Evolutionary conservation across 2,329 filamentous ascomycete species (phyloP), one percentile per base, ranked within the genome.

Genomic region (Aspergillus unguis): DNA sequence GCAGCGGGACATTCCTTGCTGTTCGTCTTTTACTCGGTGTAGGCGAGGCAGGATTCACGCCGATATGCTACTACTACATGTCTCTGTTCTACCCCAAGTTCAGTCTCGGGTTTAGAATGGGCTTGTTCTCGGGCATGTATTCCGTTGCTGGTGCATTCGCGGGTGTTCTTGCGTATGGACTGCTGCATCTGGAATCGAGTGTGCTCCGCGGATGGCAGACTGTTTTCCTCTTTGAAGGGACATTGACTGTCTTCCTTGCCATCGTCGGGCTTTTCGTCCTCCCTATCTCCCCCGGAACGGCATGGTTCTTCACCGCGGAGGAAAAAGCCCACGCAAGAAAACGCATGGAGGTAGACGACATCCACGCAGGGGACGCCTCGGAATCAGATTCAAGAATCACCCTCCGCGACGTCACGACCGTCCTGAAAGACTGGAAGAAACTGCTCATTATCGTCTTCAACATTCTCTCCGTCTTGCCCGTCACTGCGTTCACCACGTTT

Each of bases 31-130:
- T 56, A 3, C 46, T 56, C 8, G 50, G 51, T n/a, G 46, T 54
- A 7, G 49, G 44, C 3, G 54, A 55, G 69, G 71, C 75, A 38
- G 77, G 77, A 3, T 80, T 80, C 60, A 80, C 79, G 43, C 76
- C 77, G 7, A 75, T 76, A 4, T 75, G 74, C 3, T 77, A 78
- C 11, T 73, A 72, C 17, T 80, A 79, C 53, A 69, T 80, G 52
- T 78, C 75, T 32, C 68, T 78, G 54, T 80, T 79, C 63, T 80
- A 80, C 56, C 78, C 77, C 2, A 73, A 76, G 44, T 79, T 74
- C 60, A 77, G 79, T 46, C 78, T 80, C 49, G 77, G 71, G 8
- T 69, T 72, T 26, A 70, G 77, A 2, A 64, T 80, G n/a, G 76
- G 72, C 6, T 63, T 79, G 35, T 80, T 80, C 59, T 80, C 79